phyloP scores from a whole-genome alignment of 148 eudicot species.

The Hydrangea macrophylla region DNA sequence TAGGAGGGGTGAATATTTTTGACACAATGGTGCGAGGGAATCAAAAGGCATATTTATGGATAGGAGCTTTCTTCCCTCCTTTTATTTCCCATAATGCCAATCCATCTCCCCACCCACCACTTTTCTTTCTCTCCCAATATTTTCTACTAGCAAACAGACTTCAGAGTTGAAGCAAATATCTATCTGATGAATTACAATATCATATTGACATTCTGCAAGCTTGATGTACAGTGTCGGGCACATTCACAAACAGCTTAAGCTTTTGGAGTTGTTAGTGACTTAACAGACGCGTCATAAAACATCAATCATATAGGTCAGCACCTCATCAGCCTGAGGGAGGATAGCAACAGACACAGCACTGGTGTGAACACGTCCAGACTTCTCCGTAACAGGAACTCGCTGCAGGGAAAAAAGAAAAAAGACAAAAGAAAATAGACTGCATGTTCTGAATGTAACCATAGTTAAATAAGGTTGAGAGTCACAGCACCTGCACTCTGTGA shows the following conservation, averaged over 20 bases:
- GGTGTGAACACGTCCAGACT: slow-evolving; percentile 91
- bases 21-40: too few relatives aligned
- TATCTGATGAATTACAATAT: neutral
- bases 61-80: too few relatives aligned
- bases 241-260: too few relatives aligned
- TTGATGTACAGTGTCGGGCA: too few relatives aligned
- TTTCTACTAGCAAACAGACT: neutral
- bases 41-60: too few relatives aligned
- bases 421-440: slow-evolving; percentile 11
- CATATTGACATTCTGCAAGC: too few relatives aligned
- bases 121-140: too few relatives aligned
- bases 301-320: slow-evolving; percentile 20
- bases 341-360: slow-evolving; percentile 93
- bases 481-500: slow-evolving; percentile 91
- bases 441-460: neutral
- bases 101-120: too few relatives aligned
- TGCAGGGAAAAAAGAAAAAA: slow-evolving; percentile 27
- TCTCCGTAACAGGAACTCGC: slow-evolving; percentile 97
- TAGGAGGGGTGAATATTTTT: too few relatives aligned
- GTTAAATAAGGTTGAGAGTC: slow-evolving; percentile 8
- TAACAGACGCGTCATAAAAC: neutral
- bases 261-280: too few relatives aligned
- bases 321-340: slow-evolving; percentile 99
- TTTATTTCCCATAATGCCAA: too few relatives aligned
- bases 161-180: neutral